Conservation (phyloP, 1,284 basidiomycete genomes). For the Irpex sp. region DNA sequence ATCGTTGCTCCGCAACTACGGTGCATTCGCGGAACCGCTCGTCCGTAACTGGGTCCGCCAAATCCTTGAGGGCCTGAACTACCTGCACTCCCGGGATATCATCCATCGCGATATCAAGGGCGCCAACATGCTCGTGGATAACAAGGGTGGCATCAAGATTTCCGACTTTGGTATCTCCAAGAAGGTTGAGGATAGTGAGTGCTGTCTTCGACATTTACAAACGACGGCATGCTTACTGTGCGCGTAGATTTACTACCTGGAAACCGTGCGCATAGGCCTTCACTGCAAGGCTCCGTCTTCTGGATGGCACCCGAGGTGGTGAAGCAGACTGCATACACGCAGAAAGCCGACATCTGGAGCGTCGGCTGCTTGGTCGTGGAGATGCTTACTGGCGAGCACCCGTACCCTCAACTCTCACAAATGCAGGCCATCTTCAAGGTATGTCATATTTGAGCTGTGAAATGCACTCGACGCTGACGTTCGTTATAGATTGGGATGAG, state of each 20-base stretch:
- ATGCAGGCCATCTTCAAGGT: slow-evolving; percentile 99
- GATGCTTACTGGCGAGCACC: slow-evolving; percentile 97
- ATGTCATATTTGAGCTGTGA: slow-evolving; percentile 12
- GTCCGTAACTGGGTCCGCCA: slow-evolving; percentile 95
- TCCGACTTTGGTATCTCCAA: slow-evolving; percentile 99
- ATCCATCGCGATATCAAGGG: slow-evolving; percentile 99
- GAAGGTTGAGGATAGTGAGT: slow-evolving; percentile 93
- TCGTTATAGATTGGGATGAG: slow-evolving; percentile 77
- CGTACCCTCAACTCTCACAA: slow-evolving; percentile 96
- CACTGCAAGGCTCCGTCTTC: slow-evolving; percentile 95
- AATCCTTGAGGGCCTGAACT: slow-evolving; percentile 88
- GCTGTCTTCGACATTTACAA: background rate
- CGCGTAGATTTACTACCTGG: slow-evolving; percentile 36
- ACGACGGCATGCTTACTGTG: background rate
- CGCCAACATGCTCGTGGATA: slow-evolving; percentile 97
- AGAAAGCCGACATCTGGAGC: slow-evolving; percentile 98
- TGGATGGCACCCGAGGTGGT: slow-evolving; percentile 99
- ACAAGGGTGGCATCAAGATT: slow-evolving; percentile 98
- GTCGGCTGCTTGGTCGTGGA: slow-evolving; percentile 97
- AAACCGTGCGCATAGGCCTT: slow-evolving; percentile 81
- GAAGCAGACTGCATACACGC: slow-evolving; percentile 91
- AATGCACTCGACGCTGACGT: background rate
- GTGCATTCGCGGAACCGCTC: slow-evolving; percentile 93
- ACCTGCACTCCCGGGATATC: slow-evolving; percentile 92
- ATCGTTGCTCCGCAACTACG: slow-evolving; percentile 89